Evolutionary conservation across 2,329 filamentous ascomycete genomes (phyloP).

Genomic region (Fusarium protoensiforme): DNA sequence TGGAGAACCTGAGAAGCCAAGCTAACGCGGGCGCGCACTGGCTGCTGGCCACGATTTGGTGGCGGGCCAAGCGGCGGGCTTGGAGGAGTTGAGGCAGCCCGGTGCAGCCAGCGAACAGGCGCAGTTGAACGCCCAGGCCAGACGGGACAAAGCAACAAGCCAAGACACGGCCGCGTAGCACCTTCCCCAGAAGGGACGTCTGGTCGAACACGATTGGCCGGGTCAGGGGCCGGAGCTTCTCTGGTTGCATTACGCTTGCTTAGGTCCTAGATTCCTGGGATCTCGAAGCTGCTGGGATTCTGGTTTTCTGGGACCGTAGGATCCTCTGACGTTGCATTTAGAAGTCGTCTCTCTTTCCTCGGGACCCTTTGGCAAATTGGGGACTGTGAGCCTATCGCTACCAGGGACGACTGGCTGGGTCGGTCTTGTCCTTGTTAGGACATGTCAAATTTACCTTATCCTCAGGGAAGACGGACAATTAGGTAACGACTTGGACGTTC

Average conservation of each 20-base stretch:
- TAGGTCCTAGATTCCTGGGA: slow-evolving; percentile 19
- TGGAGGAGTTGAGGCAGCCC: slow-evolving; percentile 17
- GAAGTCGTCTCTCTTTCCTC: slow-evolving; percentile 28
- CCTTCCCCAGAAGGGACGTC: slow-evolving; percentile 34
- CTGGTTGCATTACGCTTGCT: slow-evolving; percentile 23
- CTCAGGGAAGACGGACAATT: slow-evolving; percentile 5
- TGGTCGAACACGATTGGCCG: slow-evolving; percentile 35
- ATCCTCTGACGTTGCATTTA: slow-evolving; percentile 37
- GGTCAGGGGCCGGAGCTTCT: slow-evolving; percentile 37
- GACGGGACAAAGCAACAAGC: slow-evolving; percentile 41
- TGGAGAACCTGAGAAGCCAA: background rate
- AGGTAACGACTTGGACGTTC: slow-evolving; percentile 13
- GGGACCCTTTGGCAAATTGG: slow-evolving; percentile 21
- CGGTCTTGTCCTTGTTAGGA: slow-evolving; percentile 23
- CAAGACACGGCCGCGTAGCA: slow-evolving; percentile 31
- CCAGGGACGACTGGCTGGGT: slow-evolving; percentile 26
- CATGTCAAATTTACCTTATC: slow-evolving; percentile 29
- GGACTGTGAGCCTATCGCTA: slow-evolving; percentile 24
- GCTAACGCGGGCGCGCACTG: background rate
- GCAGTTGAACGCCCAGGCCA: slow-evolving; percentile 39
- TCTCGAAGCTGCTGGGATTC: slow-evolving; percentile 13
- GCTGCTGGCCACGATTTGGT: background rate
- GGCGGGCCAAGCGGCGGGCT: slow-evolving; percentile 11
- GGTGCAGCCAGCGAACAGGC: slow-evolving; percentile 35
- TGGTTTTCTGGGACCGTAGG: slow-evolving; percentile 4